Evolutionary conservation across 805 yeast species (phyloP).

Genomic region (Nakazawaea anatomiae): DNA sequence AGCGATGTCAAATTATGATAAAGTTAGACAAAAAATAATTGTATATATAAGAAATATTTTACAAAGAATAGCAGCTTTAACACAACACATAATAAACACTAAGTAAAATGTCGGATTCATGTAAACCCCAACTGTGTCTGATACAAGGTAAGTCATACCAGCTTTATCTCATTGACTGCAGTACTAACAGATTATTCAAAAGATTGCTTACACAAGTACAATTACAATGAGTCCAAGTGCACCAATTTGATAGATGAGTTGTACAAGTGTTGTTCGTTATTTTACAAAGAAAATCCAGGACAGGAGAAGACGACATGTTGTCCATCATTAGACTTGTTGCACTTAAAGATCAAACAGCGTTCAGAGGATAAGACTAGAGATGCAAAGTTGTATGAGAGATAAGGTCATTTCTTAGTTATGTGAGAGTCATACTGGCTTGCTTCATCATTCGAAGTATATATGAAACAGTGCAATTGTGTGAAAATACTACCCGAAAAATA

Average conservation of each 20-base stretch:
- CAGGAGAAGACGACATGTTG: conserved; percentile 69
- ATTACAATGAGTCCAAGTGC: conserved; percentile 73
- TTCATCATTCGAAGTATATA: too few relatives aligned
- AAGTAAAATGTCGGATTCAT: conserved; percentile 32
- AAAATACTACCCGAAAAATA: too few relatives aligned
- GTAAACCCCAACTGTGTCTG: conserved; percentile 77
- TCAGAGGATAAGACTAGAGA: conserved; percentile 44
- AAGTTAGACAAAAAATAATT: background rate
- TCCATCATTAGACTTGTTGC: conserved; percentile 61
- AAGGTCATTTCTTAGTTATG: background rate
- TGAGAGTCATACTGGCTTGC: too few relatives aligned
- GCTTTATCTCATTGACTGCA: background rate
- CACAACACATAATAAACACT: too few relatives aligned
- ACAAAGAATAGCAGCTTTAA: too few relatives aligned
- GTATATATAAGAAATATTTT: background rate
- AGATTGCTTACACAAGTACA: conserved; percentile 57
- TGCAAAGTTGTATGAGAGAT: conserved; percentile 38
- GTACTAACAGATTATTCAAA: conserved; percentile 12
- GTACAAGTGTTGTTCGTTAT: conserved; percentile 68
- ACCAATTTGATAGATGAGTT: conserved; percentile 60
- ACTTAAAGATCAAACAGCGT: conserved; percentile 62
- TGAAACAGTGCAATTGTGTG: too few relatives aligned
- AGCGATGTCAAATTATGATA: too few relatives aligned
- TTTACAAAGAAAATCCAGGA: conserved; percentile 55
- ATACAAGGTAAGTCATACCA: conserved; percentile 51